Base-by-base conservation (phyloP, 306 rosid genomes). In the Quercus wislizeni region DNA sequence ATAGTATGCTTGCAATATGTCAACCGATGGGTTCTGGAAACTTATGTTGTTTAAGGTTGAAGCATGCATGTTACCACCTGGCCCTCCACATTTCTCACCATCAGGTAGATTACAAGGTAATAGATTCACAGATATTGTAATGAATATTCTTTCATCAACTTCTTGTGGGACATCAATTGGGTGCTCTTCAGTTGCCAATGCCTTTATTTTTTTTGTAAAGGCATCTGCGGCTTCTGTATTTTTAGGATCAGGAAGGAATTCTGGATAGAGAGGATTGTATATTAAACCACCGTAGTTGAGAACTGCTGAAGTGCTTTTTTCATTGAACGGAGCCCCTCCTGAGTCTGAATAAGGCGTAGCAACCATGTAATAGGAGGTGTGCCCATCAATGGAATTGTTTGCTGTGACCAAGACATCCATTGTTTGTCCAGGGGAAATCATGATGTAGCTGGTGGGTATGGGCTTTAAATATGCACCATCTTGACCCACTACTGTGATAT, bases 391-490 rank as follows among this genome's bases (percentile, higher is more conserved):
- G 9, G 74, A 5, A 9, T 82, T 82, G 41, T 80, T 78, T 74
- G 88, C 83, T 51, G 58, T 71, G 58, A 87, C 23, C 76, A 87
- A 83, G 14, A 85, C 64, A 5, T 87, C 91, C 87, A 87, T 80
- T 33, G 91, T 85, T 78, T 87, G 87, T 35, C 91, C 91, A 8
- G 91, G 91, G 4, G 82, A 18, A 54, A 85, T 87, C 80, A 80
- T 61, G 33, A 87, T 75, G 78, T 80, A 87, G 2, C 13, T 1
- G 6, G 84, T 75, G 19, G 30, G 78, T 3, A 85, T 33, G 4
- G 91, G 87, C 69, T 83, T 85, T 10, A 82, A 58, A 81, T 87
- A 87, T 28, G 82, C 20, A 0, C 80, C 91, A 58, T 85, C 91
- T 30, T 23, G 81, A 5, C 71, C 77, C 4, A 87, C 88, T 0